Evolutionary conservation across 176 grass and related monocot species (phyloP).

Genomic region (Oryza glaberrima): DNA sequence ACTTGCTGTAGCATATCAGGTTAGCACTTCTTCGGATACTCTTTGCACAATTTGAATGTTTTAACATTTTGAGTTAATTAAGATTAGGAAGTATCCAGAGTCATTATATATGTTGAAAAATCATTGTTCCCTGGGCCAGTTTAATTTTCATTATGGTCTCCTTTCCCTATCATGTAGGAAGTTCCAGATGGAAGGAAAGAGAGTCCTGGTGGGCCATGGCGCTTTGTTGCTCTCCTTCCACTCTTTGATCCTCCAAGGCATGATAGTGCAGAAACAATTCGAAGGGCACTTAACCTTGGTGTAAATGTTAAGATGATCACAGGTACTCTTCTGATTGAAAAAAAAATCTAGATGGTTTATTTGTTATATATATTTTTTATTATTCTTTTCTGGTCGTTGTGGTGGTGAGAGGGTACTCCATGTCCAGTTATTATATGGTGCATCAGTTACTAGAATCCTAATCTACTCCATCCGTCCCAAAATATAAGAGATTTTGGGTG

Average conservation of each 20-base stretch:
- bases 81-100: background rate
- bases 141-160: background rate
- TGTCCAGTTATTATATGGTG: background rate
- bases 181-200: background rate
- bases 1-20: background rate
- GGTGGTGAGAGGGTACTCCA: background rate
- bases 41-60: background rate
- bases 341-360: background rate
- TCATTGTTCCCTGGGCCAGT: background rate
- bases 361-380: background rate
- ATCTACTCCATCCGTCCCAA: background rate
- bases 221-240: background rate
- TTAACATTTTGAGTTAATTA: background rate
- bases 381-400: background rate
- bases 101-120: background rate
- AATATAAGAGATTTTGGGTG: too few species aligned
- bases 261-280: background rate
- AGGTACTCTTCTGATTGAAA: background rate
- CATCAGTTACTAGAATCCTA: background rate
- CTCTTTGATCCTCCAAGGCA: conserved; percentile 4
- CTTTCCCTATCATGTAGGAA: background rate
- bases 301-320: background rate
- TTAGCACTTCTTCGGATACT: background rate
- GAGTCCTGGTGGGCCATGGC: background rate
- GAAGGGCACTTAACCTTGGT: background rate